Evolutionary conservation across 2,329 filamentous ascomycete species (phyloP).

Genomic region (Phaeoacremonium minimum): DNA sequence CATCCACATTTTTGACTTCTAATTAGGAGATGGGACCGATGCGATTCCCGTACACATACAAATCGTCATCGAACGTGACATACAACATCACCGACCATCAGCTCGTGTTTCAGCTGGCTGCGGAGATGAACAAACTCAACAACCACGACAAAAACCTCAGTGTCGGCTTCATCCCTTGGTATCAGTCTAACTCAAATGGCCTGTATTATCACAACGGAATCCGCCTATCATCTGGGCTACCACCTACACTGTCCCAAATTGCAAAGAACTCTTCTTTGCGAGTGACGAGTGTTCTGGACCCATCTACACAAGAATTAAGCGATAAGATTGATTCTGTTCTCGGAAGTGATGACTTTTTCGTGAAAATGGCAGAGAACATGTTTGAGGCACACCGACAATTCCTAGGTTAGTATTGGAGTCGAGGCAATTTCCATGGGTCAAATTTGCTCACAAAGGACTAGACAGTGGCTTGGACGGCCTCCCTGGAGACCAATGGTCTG

Average conservation of each 20-base stretch:
- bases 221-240: constrained; percentile 44
- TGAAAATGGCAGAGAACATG: constrained; percentile 34
- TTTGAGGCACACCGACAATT: constrained; percentile 38
- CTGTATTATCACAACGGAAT: constrained; percentile 43
- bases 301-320: constrained; percentile 25
- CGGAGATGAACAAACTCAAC: constrained; percentile 57
- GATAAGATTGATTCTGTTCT: constrained; percentile 30
- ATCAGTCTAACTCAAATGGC: constrained; percentile 50
- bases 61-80: constrained; percentile 49
- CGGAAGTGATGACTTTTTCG: constrained; percentile 26
- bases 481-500: constrained; percentile 60
- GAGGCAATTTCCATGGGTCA: no score
- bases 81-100: constrained; percentile 58
- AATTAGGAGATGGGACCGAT: constrained; percentile 54
- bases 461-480: constrained; percentile 29
- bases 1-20: no score
- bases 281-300: constrained; percentile 23
- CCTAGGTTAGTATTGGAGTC: constrained; percentile 12
- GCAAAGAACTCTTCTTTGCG: constrained; percentile 35
- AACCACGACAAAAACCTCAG: constrained; percentile 38
- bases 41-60: constrained; percentile 54
- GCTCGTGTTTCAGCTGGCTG: constrained; percentile 60
- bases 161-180: constrained; percentile 61
- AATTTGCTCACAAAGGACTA: constrained; percentile 2
- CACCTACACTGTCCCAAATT: constrained; percentile 47